Percentiles rank a stretch among this genome's conserved stretches.
phyloP scores from a whole-genome alignment of 345 rosid species.

The Eucalyptus virginea region DNA sequence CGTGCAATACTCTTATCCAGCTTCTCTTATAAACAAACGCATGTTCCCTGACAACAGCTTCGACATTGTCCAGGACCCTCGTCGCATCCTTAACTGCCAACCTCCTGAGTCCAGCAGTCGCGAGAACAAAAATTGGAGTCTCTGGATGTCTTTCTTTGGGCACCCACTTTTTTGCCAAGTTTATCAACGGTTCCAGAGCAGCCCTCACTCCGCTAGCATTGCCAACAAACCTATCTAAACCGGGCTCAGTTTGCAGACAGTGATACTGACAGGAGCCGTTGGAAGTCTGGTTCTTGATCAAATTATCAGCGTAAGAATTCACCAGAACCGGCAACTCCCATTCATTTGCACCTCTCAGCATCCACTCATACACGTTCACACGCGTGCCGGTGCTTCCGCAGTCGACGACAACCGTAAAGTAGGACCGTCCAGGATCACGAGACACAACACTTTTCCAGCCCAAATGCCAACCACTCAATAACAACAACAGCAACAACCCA shows the following conservation, averaged over 20 bases:
- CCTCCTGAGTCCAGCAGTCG: constrained; percentile 55
- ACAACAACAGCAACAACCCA: constrained; percentile 2
- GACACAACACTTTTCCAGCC: background rate
- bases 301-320: constrained; percentile 27
- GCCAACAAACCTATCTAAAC: constrained; percentile 40
- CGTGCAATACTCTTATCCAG: constrained; percentile 43
- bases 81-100: constrained; percentile 15
- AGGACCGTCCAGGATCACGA: background rate
- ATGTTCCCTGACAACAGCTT: constrained; percentile 23
- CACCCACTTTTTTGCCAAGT: constrained; percentile 23
- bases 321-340: constrained; percentile 21
- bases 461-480: constrained; percentile 4
- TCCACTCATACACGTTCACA: constrained; percentile 47
- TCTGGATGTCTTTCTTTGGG: constrained; percentile 26
- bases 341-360: background rate
- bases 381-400: constrained; percentile 64
- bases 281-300: background rate
- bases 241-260: constrained; percentile 54
- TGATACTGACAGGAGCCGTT: constrained; percentile 36
- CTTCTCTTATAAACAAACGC: constrained; percentile 18
- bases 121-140: constrained; percentile 44
- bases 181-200: constrained; percentile 35
- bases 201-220: constrained; percentile 33
- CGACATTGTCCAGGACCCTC: constrained; percentile 29
- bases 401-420: constrained; percentile 39